These are phyloP conservation scores for Trypanosoma brucei DNA, from an alignment of 208 protist genomes.

Conservation along the genomic window DNA sequence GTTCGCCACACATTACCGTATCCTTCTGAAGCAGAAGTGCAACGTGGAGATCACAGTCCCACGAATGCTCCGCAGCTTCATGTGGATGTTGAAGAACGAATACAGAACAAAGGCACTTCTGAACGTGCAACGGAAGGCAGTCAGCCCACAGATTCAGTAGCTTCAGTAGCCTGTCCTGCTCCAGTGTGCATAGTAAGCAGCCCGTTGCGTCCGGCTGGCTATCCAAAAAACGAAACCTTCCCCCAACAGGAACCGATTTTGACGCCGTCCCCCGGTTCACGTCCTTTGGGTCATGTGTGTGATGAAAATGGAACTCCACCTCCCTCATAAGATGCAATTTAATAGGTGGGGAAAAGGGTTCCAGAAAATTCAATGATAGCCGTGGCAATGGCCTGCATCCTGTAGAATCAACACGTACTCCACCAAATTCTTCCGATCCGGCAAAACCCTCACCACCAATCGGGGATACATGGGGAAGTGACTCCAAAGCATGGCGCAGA, in stretches of 20 bases:
- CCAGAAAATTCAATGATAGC: slow-evolving; percentile 22
- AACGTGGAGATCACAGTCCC: slow-evolving; percentile 36
- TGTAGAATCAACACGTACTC: too few relatives aligned
- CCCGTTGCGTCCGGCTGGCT: slow-evolving; percentile 2
- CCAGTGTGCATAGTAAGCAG: slow-evolving; percentile 63
- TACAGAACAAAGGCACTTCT: slow-evolving; percentile 30
- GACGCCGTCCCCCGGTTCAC: not conserved
- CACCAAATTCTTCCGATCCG: too few relatives aligned
- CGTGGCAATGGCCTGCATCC: not conserved
- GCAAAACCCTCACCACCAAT: too few relatives aligned
- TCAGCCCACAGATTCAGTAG: slow-evolving; percentile 54
- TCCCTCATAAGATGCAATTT: slow-evolving; percentile 38
- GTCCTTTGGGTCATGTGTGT: not conserved
- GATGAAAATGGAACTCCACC: slow-evolving; percentile 39
- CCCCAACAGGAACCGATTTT: not conserved
- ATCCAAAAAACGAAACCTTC: slow-evolving; percentile 24
- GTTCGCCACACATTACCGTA: slow-evolving; percentile 30
- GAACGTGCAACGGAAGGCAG: slow-evolving; percentile 34
- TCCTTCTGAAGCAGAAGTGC: slow-evolving; percentile 45
- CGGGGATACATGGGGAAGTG: not conserved
- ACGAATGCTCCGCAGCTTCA: slow-evolving; percentile 3
- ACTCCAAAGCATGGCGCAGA: slow-evolving; percentile 15
- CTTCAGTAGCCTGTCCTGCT: slow-evolving; percentile 65
- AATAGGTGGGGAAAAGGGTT: slow-evolving; percentile 38
- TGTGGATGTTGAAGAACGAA: slow-evolving; percentile 48